Evolutionary conservation across 2,329 filamentous ascomycete genomes (phyloP).

Genomic region (Penicillium glabrum): DNA sequence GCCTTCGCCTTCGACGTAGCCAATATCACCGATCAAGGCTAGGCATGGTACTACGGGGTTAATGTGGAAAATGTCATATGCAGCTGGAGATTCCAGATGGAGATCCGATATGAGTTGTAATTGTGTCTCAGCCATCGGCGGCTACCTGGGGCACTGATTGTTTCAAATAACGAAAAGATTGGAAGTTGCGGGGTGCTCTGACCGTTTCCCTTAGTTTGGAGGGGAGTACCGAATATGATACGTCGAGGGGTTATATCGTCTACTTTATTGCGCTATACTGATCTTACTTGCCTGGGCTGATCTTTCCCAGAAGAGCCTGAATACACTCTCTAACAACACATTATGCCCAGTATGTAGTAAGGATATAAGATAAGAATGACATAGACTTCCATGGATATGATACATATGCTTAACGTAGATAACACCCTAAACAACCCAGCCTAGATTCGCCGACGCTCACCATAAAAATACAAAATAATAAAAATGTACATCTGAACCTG

Average conservation of each 20-base stretch:
- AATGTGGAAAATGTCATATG: constrained; percentile 50
- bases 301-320: no score
- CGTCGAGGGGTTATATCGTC: no score
- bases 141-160: neutral
- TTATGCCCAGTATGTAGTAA: neutral
- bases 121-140: constrained; percentile 1
- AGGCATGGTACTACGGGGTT: constrained; percentile 46
- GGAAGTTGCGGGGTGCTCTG: neutral
- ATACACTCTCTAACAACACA: no score
- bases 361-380: neutral
- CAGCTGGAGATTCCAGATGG: constrained; percentile 48
- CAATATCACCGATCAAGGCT: constrained; percentile 54
- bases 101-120: constrained; percentile 52
- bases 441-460: constrained; percentile 16
- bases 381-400: constrained; percentile 8
- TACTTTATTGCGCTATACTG: no score
- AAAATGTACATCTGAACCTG: neutral
- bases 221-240: no score
- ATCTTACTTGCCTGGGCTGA: no score
- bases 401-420: neutral
- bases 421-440: constrained; percentile 9
- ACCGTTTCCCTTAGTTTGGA: no score
- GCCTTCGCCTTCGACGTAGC: constrained; percentile 40
- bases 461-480: constrained; percentile 12
- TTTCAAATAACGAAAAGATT: neutral